Base-by-base conservation (phyloP, 176 grass and related monocot species). In the Eragrostis curvula region DNA sequence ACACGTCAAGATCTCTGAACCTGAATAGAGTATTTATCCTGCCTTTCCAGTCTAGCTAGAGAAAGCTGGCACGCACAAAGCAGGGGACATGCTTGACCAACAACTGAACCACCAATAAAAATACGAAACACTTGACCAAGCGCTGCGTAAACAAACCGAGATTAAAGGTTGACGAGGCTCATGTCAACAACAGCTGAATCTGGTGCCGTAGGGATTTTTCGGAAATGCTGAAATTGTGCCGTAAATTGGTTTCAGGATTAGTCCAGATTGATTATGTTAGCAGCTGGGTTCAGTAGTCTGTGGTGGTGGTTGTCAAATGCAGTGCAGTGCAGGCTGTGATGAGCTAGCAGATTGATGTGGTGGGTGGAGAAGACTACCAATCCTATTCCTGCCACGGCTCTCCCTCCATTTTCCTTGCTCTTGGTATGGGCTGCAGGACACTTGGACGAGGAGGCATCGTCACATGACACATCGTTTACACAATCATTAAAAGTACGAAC, bases 51-150 rank as follows among this genome's bases (percentile, higher is more conserved):
- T 48, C 55, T 23, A 23, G 73, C 73, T 58, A 75, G 36, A 44
- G 73, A 43, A 16, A 75, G 73, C 73, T 75, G 73, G 36, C 73
- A 59, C 23, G 73, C 73, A 75, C 73, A 36, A 41, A 57, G 36
- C 64, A 67, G 64, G 64, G 41, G 36, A 5, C 64, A 41, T 42
- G 36, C 64, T 67, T 67, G 64, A 67, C 64, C 64, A 67, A 11
- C 64, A 67, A n/a, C 64, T 42, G 32, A 67, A 67, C 64, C 1
- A n/a, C 16, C 64, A 18, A 67, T 2, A 42, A 10, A 21, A 42
- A 21, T 12, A 64, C 14, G 5, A 5, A 29, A 15, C 20, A 8
- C 7, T 40, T 21, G 17, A 42, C 17, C 64, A 41, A 67, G 29
- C 6, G 40, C 27, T 40, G 17, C 16, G 39, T 18, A 39, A 66